Base-by-base conservation (phyloP, 768 basidiomycete species). In the Rubroboletus pulcherrimus region DNA sequence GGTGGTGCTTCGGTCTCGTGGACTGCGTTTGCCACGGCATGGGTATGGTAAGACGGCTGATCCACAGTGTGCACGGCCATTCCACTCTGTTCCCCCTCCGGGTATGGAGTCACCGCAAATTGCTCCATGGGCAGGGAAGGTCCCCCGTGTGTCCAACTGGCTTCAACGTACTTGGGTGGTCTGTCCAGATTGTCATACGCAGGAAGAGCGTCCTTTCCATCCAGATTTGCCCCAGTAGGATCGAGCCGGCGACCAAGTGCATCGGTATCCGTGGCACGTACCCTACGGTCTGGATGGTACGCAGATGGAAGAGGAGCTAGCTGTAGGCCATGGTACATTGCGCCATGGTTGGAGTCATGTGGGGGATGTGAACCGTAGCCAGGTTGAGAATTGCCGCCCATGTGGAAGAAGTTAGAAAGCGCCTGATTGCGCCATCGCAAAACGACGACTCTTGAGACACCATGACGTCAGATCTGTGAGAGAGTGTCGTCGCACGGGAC, bases 131-230 rank as follows among this genome's bases (percentile, higher is more conserved):
- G 40, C 12, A 44, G 42, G 7, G 34, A 52, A 37, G 35, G 44
- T 6, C 24, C 40, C 5, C 50, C 43, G 7, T 47, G 57, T 12
- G 51, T 43, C 58, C 59, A 54, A 30, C 55, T 37, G 6, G 54
- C 48, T 21, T 75, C 75, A 0, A 63, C 37, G 59, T 81, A 81
- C 51, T 75, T 78, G 29, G 81, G 80, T 29, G 79, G 80, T 10
- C 77, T 71, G 31, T 79, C 79, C 12, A 64, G 47, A 14, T 58
- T 65, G 42, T 81, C 75, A 44, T 81, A 82, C 5, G 79, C 77
- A 8, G 80, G 81, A 26, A 81, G 71, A 0, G 62, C 54, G 33
- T 81, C 81, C 57, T 81, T 81, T 55, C 77, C 75, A 0, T 67
- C 64, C 53, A 69, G 56, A 11, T 62, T 63, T 17, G 72, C 74